Base-by-base conservation (phyloP, 2,329 filamentous ascomycete genomes). In the Trichoderma pleuroti region DNA sequence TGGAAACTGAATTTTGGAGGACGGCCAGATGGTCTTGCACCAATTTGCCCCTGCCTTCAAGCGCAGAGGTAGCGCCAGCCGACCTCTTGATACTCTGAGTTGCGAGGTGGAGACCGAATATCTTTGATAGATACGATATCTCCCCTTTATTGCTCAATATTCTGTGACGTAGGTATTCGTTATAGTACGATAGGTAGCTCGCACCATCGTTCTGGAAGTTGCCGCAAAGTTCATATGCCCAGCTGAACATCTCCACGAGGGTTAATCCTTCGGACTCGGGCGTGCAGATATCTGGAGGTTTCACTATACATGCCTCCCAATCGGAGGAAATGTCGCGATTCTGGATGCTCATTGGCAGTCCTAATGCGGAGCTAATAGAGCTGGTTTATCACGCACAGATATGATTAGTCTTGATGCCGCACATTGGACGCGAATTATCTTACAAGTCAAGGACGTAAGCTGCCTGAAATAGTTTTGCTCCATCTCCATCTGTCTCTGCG, bases 251-350 rank as follows among this genome's bases (percentile, higher is more conserved):
- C 30, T 52, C 32, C 26, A 46, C 46, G 3, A 52, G 34, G 26
- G 36, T 49, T 9, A 65, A 30, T 16, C 24, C 49, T 34, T 57
- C 34, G 2, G 32, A 21, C 1, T 18, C 46, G 24, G 68, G 14
- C 6, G 49, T 24, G 32, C 32, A 18, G 3, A 61, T 34, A 21
- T 28, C 34, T 5, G 26, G 28, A n/a, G 46, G 59, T n/a, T 30
- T 24, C 1, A 56, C 24, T 42, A 57, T 28, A 14, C 14, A 21
- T 46, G 60, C 36, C 5, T 57, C 60, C 46, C 49, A 57, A n/a
- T 59, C 61, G 5, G 62, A 46, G 12, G 68, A 64, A 8, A 70
- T 65, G 28, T 70, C 68, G n/a, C 59, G 61, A 8, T 65, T 70
- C 30, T 49, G 60, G 16, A 57, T 70, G 4, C 68, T 46, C 68